These are phyloP conservation scores for Blastobotrys chiropterorum DNA, from an alignment of 805 yeast genomes.

Conservation along the genomic window DNA sequence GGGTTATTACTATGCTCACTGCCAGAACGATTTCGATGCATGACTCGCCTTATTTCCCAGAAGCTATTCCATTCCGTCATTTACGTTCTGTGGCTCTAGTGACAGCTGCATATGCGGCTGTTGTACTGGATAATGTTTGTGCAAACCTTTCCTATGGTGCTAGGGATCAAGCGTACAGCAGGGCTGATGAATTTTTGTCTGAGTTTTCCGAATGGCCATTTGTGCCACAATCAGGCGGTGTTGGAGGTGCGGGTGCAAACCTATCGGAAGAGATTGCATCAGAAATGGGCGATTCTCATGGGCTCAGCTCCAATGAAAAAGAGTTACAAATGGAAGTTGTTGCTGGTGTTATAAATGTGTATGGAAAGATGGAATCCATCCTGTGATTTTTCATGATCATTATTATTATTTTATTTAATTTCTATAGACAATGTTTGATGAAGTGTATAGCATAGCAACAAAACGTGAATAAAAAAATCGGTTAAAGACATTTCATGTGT, in stretches of 20 bases:
- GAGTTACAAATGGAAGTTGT: slow-evolving; percentile 79
- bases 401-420: no score
- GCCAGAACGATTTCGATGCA: slow-evolving; percentile 59
- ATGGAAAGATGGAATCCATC: slow-evolving; percentile 86
- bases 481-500: neutral
- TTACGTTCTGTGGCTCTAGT: slow-evolving; percentile 78
- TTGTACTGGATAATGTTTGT: slow-evolving; percentile 86
- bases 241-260: slow-evolving; percentile 63
- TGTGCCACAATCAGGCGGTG: slow-evolving; percentile 38
- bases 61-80: slow-evolving; percentile 56
- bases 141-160: slow-evolving; percentile 68
- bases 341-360: slow-evolving; percentile 88
- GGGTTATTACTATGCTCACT: slow-evolving; percentile 65
- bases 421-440: no score
- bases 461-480: no score
- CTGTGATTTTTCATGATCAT: slow-evolving; percentile 41
- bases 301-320: slow-evolving; percentile 39
- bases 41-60: slow-evolving; percentile 60
- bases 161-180: slow-evolving; percentile 83
- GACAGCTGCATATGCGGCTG: slow-evolving; percentile 91
- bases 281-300: slow-evolving; percentile 34
- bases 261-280: slow-evolving; percentile 43
- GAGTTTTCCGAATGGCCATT: slow-evolving; percentile 88
- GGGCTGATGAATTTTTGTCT: slow-evolving; percentile 86
- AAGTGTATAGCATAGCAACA: no score